phyloP scores from a whole-genome alignment of 2,329 filamentous ascomycete genomes.

The Gnomoniopsis smithogilvyi region DNA sequence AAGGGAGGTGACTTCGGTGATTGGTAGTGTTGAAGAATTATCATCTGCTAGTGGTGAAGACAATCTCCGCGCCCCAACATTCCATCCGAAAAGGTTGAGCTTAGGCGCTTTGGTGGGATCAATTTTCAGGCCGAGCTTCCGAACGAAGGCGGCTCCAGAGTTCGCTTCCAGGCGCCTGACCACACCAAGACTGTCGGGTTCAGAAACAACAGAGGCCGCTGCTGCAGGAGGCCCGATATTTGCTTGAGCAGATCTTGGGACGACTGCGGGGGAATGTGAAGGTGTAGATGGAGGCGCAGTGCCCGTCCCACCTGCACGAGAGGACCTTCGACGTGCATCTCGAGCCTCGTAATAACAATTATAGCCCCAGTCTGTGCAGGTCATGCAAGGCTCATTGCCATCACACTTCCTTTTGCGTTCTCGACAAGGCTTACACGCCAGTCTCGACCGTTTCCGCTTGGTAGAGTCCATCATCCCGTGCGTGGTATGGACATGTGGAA shows the following conservation, averaged over 20 bases:
- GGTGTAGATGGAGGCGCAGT: slow-evolving; percentile 5
- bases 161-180: slow-evolving; percentile 51
- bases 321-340: slow-evolving; percentile 19
- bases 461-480: background rate
- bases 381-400: slow-evolving; percentile 48
- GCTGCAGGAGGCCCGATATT: background rate
- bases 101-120: slow-evolving; percentile 51
- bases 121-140: slow-evolving; percentile 47
- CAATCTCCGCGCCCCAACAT: slow-evolving; percentile 32
- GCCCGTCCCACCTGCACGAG: background rate
- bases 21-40: slow-evolving; percentile 23
- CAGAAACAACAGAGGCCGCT: slow-evolving; percentile 12
- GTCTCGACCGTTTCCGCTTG: slow-evolving; percentile 36
- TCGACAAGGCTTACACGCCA: slow-evolving; percentile 49
- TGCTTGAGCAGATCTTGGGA: background rate
- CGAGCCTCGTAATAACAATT: slow-evolving; percentile 43
- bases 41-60: slow-evolving; percentile 24
- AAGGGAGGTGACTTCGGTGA: slow-evolving; percentile 44
- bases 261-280: background rate
- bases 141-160: slow-evolving; percentile 54
- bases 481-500: background rate
- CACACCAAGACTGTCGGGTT: slow-evolving; percentile 22
- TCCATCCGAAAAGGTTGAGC: slow-evolving; percentile 56
- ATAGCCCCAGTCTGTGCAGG: slow-evolving; percentile 51
- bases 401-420: slow-evolving; percentile 56